Conservation (phyloP, 257 asterid species). For the Solanum appendiculatum region DNA sequence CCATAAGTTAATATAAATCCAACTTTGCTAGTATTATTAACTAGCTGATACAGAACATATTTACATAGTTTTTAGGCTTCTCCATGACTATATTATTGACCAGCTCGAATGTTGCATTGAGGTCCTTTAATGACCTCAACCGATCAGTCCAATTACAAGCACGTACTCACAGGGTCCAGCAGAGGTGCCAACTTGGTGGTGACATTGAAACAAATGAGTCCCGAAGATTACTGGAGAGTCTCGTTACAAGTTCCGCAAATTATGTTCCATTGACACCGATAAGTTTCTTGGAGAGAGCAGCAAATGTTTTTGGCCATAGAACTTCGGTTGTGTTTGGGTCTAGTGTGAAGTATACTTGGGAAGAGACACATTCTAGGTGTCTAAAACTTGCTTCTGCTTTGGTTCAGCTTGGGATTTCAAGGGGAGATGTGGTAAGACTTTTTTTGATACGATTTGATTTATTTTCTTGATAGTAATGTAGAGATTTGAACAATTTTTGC, state of each 20-base stretch:
- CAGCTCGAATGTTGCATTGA: not conserved
- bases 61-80: not conserved
- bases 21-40: not conserved
- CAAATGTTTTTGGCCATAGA: not conserved
- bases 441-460: too few species aligned
- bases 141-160: not conserved
- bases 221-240: not conserved
- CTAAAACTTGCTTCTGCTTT: slow-evolving; percentile 25
- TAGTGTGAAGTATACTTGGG: slow-evolving; percentile 20
- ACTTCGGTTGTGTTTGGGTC: slow-evolving; percentile 1
- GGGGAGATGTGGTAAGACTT: not conserved
- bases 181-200: not conserved
- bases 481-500: not conserved
- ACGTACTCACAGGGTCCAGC: too few species aligned
- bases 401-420: slow-evolving; percentile 9
- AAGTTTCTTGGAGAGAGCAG: not conserved
- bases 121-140: not conserved
- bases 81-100: not conserved
- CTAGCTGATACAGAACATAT: not conserved
- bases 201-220: not conserved
- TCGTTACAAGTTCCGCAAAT: not conserved
- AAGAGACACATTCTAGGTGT: slow-evolving; percentile 22
- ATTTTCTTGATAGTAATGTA: too few species aligned
- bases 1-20: too few species aligned
- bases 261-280: not conserved